Base-by-base conservation (phyloP, 257 asterid species). In the Nicotiana paniculata region DNA sequence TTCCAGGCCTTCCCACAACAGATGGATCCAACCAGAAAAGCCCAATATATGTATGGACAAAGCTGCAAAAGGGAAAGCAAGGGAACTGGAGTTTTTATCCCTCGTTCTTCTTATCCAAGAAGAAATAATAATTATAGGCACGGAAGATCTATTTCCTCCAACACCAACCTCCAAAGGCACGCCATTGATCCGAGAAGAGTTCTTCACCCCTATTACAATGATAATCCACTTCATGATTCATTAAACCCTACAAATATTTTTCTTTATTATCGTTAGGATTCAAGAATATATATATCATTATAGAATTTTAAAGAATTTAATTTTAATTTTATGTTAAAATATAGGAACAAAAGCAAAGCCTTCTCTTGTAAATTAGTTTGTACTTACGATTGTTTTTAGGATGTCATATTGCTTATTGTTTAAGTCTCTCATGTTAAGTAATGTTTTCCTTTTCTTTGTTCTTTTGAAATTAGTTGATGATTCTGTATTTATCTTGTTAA, bases 21-120 rank as follows among this genome's bases (percentile, higher is more conserved):
- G 83, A 86, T 87, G 68, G 83, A 72, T 64, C 92, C 90, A 58
- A 63, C 89, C 8, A 83, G 82, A 39, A 89, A 87, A 85, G 8
- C 84, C 33, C 84, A 89, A 48, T 85, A 21, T 78, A 30, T 82
- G 15, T 81, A 86, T 55, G 91, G 89, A 65, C 90, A 66, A 64
- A 69, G 28, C 0, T 69, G 84, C 89, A 92, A 84, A 75, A 89
- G 91, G 82, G 93, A 90, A 80, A 91, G 91, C 89, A 92, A 92
- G 84, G 98, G 98, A 15, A 94, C 98, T 1, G 97, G 98, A 66
- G 98, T 94, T 13, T 94, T 94, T 33, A 92, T 94, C 75, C 98
- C 98, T 5, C 91, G 85, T 63, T 88, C 93, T 16, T 77, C 89
- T 9, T 84, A 90, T 70, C 85, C 88, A 0, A 86, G 92, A 70